phyloP scores from a whole-genome alignment of 345 rosid species.

The Eucalyptus cloeziana region DNA sequence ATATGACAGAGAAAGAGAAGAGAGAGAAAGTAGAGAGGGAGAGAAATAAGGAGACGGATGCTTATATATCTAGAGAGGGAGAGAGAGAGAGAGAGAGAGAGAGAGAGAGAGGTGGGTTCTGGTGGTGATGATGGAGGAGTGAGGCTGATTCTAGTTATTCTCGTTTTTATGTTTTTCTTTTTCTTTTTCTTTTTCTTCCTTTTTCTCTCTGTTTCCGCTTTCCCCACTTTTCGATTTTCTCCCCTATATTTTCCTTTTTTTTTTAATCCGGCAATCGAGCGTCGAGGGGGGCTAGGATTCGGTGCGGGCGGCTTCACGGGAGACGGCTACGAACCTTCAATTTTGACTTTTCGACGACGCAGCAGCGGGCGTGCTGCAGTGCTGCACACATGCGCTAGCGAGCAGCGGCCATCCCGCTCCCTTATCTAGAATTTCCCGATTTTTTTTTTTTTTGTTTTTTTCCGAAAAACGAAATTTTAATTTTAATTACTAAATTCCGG shows the following conservation, averaged over 20 bases:
- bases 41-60: not conserved
- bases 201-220: not conserved
- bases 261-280: not conserved
- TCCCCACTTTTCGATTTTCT: not conserved
- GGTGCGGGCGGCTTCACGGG: not conserved
- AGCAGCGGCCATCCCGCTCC: not conserved
- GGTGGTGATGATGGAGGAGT: not conserved
- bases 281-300: not conserved
- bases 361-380: not conserved
- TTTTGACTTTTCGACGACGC: not conserved
- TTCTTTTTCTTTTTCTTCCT: not conserved
- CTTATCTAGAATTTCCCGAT: not conserved
- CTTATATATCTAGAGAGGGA: not conserved
- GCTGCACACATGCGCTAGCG: not conserved
- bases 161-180: not conserved
- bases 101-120: not conserved
- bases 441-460: not conserved
- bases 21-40: not conserved
- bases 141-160: constrained; percentile 22
- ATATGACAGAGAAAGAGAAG: not conserved
- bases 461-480: not conserved
- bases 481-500: not conserved
- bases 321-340: not conserved
- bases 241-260: rapidly evolving
- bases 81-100: not conserved